phyloP scores from a whole-genome alignment of 805 yeast species.

The Komagataella mondaviorum region DNA sequence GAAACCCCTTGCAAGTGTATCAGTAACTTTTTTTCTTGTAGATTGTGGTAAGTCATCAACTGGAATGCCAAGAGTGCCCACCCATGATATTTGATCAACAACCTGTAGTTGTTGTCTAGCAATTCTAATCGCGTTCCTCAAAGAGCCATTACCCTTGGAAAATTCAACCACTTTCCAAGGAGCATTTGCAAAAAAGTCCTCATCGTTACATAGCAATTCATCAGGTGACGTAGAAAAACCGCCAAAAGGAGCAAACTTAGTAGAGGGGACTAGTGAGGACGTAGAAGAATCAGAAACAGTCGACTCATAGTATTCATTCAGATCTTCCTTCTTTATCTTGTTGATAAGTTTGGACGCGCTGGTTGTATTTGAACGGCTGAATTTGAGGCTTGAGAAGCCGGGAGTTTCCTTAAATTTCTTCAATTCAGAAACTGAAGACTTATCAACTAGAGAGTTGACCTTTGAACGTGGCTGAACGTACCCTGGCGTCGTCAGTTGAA shows the following conservation, averaged over 20 bases:
- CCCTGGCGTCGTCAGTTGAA: neutral
- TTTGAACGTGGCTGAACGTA: neutral
- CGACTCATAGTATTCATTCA: neutral
- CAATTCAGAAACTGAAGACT: neutral
- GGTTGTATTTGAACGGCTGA: neutral
- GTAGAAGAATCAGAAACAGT: neutral
- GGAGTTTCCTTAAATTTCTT: conserved; percentile 1
- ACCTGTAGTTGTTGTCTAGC: conserved; percentile 31
- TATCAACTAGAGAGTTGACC: neutral
- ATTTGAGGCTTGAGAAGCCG: neutral
- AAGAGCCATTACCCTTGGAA: conserved; percentile 74
- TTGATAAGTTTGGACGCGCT: neutral
- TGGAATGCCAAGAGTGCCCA: conserved; percentile 90
- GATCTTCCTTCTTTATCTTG: neutral
- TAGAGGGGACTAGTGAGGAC: conserved; percentile 3
- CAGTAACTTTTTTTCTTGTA: conserved; percentile 40
- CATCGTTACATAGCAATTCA: conserved; percentile 24
- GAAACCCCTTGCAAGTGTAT: conserved; percentile 31
- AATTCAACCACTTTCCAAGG: conserved; percentile 68
- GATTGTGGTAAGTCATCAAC: conserved; percentile 61
- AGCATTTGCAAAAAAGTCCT: conserved; percentile 39
- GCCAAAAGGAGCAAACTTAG: conserved; percentile 49
- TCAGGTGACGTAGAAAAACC: conserved; percentile 54
- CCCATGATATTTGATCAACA: conserved; percentile 41
- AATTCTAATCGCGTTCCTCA: conserved; percentile 67